Conservation (phyloP, 2,329 filamentous ascomycete genomes). For the Cladophialophora carrionii region DNA sequence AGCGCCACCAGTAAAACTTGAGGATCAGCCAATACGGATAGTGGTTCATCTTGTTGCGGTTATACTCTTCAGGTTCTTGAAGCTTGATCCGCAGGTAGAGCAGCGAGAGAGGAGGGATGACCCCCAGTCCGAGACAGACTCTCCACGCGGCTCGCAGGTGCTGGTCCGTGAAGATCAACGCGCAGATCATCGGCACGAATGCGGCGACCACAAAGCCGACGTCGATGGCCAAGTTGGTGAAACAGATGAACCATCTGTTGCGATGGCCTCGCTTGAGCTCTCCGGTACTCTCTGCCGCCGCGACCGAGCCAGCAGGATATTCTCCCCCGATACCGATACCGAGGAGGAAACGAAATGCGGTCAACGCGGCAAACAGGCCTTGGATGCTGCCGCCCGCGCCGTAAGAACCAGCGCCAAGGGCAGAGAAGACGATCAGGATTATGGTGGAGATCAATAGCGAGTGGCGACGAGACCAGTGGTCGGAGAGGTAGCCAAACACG, state of each 20-base stretch:
- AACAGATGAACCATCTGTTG: slow-evolving; percentile 90
- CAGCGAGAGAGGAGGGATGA: slow-evolving; percentile 74
- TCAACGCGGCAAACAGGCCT: slow-evolving; percentile 76
- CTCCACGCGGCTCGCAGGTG: slow-evolving; percentile 80
- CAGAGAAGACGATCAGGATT: slow-evolving; percentile 83
- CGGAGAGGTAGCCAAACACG: slow-evolving; percentile 76
- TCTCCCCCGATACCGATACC: slow-evolving; percentile 75
- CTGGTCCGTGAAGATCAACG: slow-evolving; percentile 61
- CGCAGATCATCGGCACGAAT: slow-evolving; percentile 71
- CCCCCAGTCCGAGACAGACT: slow-evolving; percentile 74
- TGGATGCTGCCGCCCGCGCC: slow-evolving; percentile 67
- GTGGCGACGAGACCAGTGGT: slow-evolving; percentile 83
- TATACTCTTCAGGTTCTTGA: slow-evolving; percentile 77
- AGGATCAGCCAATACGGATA: slow-evolving; percentile 57
- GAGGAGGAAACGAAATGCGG: slow-evolving; percentile 82
- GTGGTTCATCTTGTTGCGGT: slow-evolving; percentile 69
- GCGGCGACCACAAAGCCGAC: slow-evolving; percentile 80
- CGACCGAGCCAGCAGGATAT: slow-evolving; percentile 69
- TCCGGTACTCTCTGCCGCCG: slow-evolving; percentile 79
- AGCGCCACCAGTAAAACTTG: slow-evolving; percentile 72
- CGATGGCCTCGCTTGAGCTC: slow-evolving; percentile 78
- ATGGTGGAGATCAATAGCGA: slow-evolving; percentile 78
- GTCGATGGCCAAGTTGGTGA: slow-evolving; percentile 87
- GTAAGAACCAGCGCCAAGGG: slow-evolving; percentile 76
- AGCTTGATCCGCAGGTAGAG: slow-evolving; percentile 72